Base-by-base conservation (phyloP, 1,284 basidiomycete species). In the Phellopilus nigrolimitatus region DNA sequence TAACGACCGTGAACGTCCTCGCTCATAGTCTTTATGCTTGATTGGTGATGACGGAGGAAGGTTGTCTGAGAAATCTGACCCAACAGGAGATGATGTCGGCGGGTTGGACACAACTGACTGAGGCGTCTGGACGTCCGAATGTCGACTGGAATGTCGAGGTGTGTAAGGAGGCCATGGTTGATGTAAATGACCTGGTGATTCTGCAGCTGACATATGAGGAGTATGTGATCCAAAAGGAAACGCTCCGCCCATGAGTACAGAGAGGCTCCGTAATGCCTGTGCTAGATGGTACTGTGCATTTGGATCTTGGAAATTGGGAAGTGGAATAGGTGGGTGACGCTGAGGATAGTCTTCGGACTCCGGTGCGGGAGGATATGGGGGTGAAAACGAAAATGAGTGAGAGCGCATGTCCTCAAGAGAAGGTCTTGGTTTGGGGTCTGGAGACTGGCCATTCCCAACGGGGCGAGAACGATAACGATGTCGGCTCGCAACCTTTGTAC, bases 51-150 rank as follows among this genome's bases (percentile, higher is more conserved):
- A 54, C 7, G 52, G 49, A 10, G 52, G 43, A 9, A 45, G 12
- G 8, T 37, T 44, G 9, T 54, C 52, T 15, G 47, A 49, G 31
- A 45, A 54, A 28, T 54, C 47, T 21, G 47, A 54, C 5, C 47
- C 52, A 10, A 54, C 25, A 25, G 52, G 52, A 9, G 52, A 54
- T 17, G 52, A 54, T 3, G 52, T 43, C 15, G 52, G 52, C 19
- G 52, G 52, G 1, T 40, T 42, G 15, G 31, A 37, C 4, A 47
- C 52, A 4, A 19, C 47, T 3, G 52, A 54, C 17, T 45, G 40
- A 3, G 52, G 47, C 9, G 52, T 54, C 7, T 45, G 25, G 24
- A 49, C 27, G 15, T 17, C 17, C 25, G n/a, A 17, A 21, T 17
- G 17, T 5, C 8, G 47, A n/a, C n/a, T 36, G 27, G n/a, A 25